A percentile compares a stretch with the other conserved stretches of the same genome.
Evolutionary conservation across 2,329 filamentous ascomycete genomes (phyloP).

Genomic region (Amauroascus verrucosus): DNA sequence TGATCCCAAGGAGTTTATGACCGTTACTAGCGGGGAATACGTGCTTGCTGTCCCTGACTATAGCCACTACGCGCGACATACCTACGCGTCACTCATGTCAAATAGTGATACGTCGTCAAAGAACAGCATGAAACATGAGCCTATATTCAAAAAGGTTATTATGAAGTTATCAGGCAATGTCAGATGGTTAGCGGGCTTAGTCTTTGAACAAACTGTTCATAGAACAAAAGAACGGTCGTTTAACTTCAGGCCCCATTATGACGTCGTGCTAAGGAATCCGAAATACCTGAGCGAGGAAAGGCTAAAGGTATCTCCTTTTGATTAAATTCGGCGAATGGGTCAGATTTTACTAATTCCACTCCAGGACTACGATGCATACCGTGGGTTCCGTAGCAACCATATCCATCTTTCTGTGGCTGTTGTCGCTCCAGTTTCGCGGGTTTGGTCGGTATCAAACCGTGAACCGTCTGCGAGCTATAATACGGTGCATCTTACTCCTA

Average conservation of each 20-base stretch:
- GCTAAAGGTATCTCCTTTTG: slow-evolving; percentile 35
- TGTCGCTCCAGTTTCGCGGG: slow-evolving; percentile 71
- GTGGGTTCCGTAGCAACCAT: slow-evolving; percentile 90
- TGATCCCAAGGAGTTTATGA: slow-evolving; percentile 88
- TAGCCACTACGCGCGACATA: slow-evolving; percentile 70
- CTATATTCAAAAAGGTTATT: slow-evolving; percentile 93
- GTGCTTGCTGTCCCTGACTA: slow-evolving; percentile 91
- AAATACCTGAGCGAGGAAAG: slow-evolving; percentile 53
- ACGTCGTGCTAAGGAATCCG: slow-evolving; percentile 75
- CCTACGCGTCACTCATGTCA: slow-evolving; percentile 35
- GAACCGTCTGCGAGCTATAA: slow-evolving; percentile 87
- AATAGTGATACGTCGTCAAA: slow-evolving; percentile 53
- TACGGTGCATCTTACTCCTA: slow-evolving; percentile 82
- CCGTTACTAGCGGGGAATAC: slow-evolving; percentile 88
- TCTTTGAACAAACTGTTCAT: slow-evolving; percentile 77
- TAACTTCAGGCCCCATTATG: slow-evolving; percentile 83
- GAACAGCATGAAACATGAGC: slow-evolving; percentile 41
- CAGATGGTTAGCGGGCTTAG: slow-evolving; percentile 78
- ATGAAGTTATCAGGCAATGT: slow-evolving; percentile 98
- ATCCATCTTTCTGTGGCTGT: slow-evolving; percentile 93
- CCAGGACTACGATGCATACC: slow-evolving; percentile 75
- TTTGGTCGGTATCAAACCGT: slow-evolving; percentile 69
- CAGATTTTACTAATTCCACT: slow-evolving; percentile 8
- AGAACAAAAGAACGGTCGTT: slow-evolving; percentile 63
- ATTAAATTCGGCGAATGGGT: not conserved